Evolutionary conservation across 2,329 filamentous ascomycete genomes (phyloP).

Genomic region (Verticillium nubilum): DNA sequence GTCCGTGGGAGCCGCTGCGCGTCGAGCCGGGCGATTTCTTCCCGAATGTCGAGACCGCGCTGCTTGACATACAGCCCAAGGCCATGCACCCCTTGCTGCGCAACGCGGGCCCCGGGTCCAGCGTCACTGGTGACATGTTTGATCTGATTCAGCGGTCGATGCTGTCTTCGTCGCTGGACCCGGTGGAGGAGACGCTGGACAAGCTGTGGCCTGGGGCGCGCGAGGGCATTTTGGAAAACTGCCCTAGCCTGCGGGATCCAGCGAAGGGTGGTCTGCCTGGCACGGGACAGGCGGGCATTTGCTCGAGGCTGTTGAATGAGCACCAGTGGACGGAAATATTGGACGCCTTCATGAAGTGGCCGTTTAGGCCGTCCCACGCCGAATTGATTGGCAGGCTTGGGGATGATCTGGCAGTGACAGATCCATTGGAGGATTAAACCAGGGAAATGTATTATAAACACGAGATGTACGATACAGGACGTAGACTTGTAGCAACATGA

Average conservation of each 20-base stretch:
- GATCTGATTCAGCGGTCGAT: constrained; percentile 45
- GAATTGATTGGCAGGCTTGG: constrained; percentile 39
- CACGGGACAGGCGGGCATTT: constrained; percentile 33
- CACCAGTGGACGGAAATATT: constrained; percentile 53
- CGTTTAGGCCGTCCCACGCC: constrained; percentile 48
- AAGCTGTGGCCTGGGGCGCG: constrained; percentile 54
- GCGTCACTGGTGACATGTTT: constrained; percentile 42
- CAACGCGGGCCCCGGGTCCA: constrained; percentile 32
- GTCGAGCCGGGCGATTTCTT: constrained; percentile 58
- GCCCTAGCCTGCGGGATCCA: constrained; percentile 43
- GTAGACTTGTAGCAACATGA: neutral
- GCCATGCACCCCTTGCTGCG: constrained; percentile 42
- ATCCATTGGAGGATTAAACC: neutral
- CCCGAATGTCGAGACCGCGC: constrained; percentile 49
- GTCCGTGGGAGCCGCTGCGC: constrained; percentile 64
- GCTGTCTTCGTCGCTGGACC: constrained; percentile 22
- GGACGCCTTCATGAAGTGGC: constrained; percentile 60
- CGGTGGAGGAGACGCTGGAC: constrained; percentile 40
- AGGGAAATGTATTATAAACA: neutral
- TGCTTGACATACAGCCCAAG: constrained; percentile 65
- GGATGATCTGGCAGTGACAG: constrained; percentile 18
- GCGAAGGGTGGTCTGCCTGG: constrained; percentile 37
- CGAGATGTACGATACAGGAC: neutral
- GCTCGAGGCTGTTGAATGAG: constrained; percentile 42
- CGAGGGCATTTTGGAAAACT: constrained; percentile 44